Conservation (phyloP, 83 land plant genomes). For the Picea mariana region DNA sequence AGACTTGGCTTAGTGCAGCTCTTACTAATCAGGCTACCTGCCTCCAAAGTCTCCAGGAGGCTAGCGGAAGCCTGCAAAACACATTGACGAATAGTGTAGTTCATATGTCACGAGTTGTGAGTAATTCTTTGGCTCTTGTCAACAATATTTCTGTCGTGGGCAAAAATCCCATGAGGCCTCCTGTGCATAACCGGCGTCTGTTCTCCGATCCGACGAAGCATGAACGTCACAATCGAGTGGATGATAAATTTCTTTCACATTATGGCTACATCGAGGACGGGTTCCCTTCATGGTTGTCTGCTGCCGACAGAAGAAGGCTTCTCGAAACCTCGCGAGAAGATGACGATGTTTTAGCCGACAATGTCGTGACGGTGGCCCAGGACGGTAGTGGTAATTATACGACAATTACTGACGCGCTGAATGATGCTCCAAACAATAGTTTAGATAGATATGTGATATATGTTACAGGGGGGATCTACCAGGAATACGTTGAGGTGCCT, state of each 20-base stretch:
- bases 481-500: too few relatives aligned
- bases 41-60: not conserved
- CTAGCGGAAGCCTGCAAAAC: not conserved
- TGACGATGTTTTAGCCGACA: conserved; percentile 16
- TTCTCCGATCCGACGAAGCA: not conserved
- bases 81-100: not conserved
- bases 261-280: not conserved
- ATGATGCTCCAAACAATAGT: conserved; percentile 28
- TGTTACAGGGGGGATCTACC: too few relatives aligned
- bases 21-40: not conserved
- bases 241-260: not conserved
- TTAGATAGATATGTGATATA: not conserved
- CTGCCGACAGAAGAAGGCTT: not conserved
- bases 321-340: not conserved
- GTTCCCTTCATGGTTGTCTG: not conserved
- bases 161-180: not conserved
- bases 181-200: not conserved
- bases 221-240: too few relatives aligned
- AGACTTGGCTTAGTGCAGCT: not conserved
- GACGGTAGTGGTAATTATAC: conserved; percentile 18
- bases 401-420: conserved; percentile 18
- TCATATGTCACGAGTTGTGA: not conserved
- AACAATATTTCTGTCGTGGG: conserved; percentile 4
- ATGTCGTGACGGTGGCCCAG: too few relatives aligned
- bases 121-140: not conserved